These are phyloP conservation scores for Pseudotulostoma volvatum DNA, from an alignment of 495 filamentous ascomycete genomes.

Conservation along the genomic window DNA sequence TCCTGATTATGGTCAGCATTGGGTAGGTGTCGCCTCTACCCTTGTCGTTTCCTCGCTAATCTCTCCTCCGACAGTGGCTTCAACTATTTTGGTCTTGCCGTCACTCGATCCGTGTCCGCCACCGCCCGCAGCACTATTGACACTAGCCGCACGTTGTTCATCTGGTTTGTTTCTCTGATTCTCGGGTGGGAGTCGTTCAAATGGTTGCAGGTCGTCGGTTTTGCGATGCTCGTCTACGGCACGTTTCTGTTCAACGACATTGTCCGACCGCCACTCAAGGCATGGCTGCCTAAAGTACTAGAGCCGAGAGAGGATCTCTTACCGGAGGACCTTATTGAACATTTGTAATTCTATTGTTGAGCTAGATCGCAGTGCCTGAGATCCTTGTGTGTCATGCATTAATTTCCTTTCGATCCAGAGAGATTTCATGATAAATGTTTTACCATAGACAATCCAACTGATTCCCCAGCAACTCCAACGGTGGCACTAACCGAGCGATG, in stretches of 20 bases:
- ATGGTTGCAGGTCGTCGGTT: constrained; percentile 86
- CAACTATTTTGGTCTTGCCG: constrained; percentile 94
- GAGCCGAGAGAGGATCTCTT: constrained; percentile 44
- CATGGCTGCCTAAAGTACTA: constrained; percentile 31
- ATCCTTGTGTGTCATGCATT: no score
- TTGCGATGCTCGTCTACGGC: constrained; percentile 81
- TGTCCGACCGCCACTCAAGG: constrained; percentile 56
- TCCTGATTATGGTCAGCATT: constrained; percentile 93
- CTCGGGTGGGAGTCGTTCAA: constrained; percentile 97
- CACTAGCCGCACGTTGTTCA: constrained; percentile 93
- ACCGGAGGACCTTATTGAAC: constrained; percentile 74
- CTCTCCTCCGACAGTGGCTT: constrained; percentile 47
- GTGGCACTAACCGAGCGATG: no score
- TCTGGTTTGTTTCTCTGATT: constrained; percentile 88
- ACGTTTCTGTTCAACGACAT: constrained; percentile 96
- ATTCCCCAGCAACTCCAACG: no score
- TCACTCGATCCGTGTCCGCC: constrained; percentile 75
- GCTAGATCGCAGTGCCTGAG: no score
- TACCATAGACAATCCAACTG: no score
- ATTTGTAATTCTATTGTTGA: constrained; percentile 24
- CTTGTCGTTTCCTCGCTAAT: background rate
- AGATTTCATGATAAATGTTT: no score
- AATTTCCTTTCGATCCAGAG: no score
- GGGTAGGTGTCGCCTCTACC: constrained; percentile 43
- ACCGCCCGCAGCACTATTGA: constrained; percentile 92